Evolutionary conservation across 805 yeast genomes (phyloP).

Genomic region (Jamesozyma lodderae): DNA sequence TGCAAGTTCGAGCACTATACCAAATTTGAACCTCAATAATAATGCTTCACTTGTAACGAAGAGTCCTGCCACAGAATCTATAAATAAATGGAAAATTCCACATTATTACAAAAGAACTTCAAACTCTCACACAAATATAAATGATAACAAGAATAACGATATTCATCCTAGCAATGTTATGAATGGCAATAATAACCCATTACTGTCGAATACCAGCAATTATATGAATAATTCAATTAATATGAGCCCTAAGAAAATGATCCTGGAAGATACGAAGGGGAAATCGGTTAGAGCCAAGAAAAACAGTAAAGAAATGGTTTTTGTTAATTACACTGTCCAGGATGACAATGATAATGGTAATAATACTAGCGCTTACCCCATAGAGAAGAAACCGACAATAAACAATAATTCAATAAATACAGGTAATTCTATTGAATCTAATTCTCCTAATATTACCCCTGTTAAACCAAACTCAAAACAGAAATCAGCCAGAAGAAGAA

Average conservation of each 20-base stretch:
- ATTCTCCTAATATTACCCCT: no score
- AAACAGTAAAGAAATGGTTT: conserved; percentile 25
- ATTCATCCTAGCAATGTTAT: neutral
- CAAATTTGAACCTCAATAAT: neutral
- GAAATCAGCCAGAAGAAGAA: conserved; percentile 23
- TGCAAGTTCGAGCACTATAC: neutral
- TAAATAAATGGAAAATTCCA: conserved; percentile 30
- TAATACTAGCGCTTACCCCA: no score
- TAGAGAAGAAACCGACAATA: no score
- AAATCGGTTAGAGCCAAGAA: conserved; percentile 11
- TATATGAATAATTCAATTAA: neutral
- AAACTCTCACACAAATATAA: neutral
- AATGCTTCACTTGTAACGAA: conserved; percentile 3
- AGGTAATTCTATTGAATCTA: no score
- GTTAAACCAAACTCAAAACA: conserved; percentile 11
- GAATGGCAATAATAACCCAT: no score
- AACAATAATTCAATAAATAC: no score
- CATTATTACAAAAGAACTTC: conserved; percentile 26
- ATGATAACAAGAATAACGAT: neutral
- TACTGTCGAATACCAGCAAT: conserved; percentile 3
- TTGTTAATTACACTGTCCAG: conserved; percentile 30
- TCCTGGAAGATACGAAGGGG: conserved; percentile 18
- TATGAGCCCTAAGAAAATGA: conserved; percentile 24
- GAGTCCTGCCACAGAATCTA: conserved; percentile 18
- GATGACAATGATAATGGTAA: conserved; percentile 9